Base-by-base conservation (phyloP, 371 early-diverging fungal species). In the Dichotomocladium elegans region DNA sequence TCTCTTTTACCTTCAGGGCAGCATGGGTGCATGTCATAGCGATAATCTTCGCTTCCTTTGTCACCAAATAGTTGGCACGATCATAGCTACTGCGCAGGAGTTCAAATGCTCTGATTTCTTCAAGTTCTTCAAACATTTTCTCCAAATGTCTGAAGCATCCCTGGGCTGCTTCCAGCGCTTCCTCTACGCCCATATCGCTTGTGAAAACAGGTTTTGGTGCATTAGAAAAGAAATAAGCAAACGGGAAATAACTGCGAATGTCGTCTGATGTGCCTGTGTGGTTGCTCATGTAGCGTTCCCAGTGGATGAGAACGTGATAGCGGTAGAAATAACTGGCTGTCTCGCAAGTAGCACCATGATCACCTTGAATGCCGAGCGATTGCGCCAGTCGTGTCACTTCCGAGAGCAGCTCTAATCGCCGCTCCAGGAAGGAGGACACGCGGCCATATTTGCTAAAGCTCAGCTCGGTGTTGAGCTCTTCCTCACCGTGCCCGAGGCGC, bases 1-100 rank as follows among this genome's bases (percentile, higher is more conserved):
- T 0, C 14, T 35, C 5, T 3, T 9, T 57, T 59, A 63, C 66
- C 55, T 88, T 88, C 33, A 98, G 77, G 3, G 97, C 93, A 11
- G 96, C 95, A 60, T 96, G 93, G 0, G 95, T 95, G 64, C 93
- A 92, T 0, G 98, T 97, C 90, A 98, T 90, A 31, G 96, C 98
- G 49, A 98, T 86, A 28, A 98, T 91, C 55, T 88, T 85, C 37
- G 99, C 97, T 61, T 97, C 96, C 58, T 94, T 94, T 7, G 90
- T 87, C 52, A 98, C 69, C 43, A 98, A 57, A 60, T 96, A 97
- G 64, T 94, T 89, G 37, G 91, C 82, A 27, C 96, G 82, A 48
- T 96, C 96, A 29, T 76, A 68, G 30, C 81, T 70, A 11, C 83
- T 83, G 9, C 89, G 77, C 34, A 98, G 70, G 26, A 98, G 68